These are phyloP conservation scores for Trichothecium roseum DNA, from an alignment of 2,329 filamentous ascomycete genomes.

Conservation along the genomic window DNA sequence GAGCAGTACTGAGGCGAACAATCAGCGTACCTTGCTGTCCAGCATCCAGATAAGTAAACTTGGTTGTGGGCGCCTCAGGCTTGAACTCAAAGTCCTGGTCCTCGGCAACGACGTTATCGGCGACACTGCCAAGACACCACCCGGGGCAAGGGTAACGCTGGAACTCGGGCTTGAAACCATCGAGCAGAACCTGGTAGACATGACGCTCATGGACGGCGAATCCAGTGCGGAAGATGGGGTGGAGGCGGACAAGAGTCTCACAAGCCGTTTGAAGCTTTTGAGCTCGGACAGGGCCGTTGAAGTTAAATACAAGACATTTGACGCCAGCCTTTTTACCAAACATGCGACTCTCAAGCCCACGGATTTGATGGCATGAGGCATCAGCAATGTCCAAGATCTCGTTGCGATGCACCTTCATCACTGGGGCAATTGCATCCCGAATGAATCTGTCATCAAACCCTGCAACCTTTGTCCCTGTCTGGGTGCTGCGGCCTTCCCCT, in stretches of 20 bases:
- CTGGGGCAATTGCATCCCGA: conserved; percentile 28
- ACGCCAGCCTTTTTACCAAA: conserved; percentile 32
- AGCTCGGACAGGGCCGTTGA: conserved; percentile 30
- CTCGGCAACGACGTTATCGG: conserved; percentile 30
- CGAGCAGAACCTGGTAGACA: conserved; percentile 37
- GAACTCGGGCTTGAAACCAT: conserved; percentile 32
- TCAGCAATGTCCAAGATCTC: conserved; percentile 37
- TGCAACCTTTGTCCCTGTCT: conserved; percentile 3
- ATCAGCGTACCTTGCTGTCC: conserved; percentile 35
- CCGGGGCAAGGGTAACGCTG: conserved; percentile 27
- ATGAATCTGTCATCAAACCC: conserved; percentile 23
- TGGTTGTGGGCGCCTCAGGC: conserved; percentile 33
- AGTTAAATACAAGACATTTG: conserved; percentile 36
- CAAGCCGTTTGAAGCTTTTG: conserved; percentile 36
- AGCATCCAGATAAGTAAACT: conserved; percentile 39
- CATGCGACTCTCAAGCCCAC: conserved; percentile 36
- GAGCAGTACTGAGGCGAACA: conserved; percentile 35
- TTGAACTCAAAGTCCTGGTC: conserved; percentile 28
- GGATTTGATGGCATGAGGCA: conserved; percentile 36
- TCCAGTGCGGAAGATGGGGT: conserved; percentile 43
- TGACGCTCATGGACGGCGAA: conserved; percentile 36
- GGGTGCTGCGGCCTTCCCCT: not conserved
- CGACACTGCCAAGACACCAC: conserved; percentile 25
- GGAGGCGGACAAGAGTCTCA: conserved; percentile 29
- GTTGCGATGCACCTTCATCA: conserved; percentile 28